Base-by-base conservation (phyloP, 108 stramenopile species). In the Nitzschia sp. region DNA sequence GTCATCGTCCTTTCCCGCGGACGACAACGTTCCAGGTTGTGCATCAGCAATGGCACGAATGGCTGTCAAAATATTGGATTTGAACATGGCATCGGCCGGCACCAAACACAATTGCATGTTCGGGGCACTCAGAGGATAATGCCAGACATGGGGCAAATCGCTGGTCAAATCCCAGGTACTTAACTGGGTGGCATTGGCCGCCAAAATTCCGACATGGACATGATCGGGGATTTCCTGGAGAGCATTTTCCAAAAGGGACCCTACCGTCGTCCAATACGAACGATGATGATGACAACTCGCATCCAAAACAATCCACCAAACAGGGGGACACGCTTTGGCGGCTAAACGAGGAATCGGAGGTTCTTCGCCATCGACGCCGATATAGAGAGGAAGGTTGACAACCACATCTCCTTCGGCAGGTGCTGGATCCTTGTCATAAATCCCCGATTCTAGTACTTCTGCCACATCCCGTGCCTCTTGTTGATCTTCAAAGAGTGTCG, bases 281-380 rank as follows among this genome's bases (percentile, higher is more conserved):
- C 68, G 46, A 26, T 35, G 9, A 46, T 45, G n/a, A 21, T 47
- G 49, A n/a, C n/a, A n/a, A 59, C 46, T 55, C 2, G 77, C 83
- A 65, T 87, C 86, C 21, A 87, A 53, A 0, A 84, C 67, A 58
- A 84, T 62, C 65, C 78, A 80, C 78, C 80, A 82, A 2, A 87
- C 63, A 21, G 83, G 83, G 9, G 86, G 86, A 82, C 83, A 84
- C 0, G 64, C 58, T 63, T 59, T 78, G 58, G 82, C 82, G 4
- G 82, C 9, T 13, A 42, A 42, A 6, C 13, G 6, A 13, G 38
- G 38, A 13, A 42, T 42, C 6, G 9, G 9, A 51, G 49, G 17
- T 4, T 4, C 19, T 19, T 23, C 18, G 21, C 21, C 17, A 4
- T 51, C 4, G 78, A 5, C 72, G 6, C 13, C 25, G 42, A 25